Conservation (phyloP, 2,329 filamentous ascomycete genomes). For the Fusarium ramigenum region DNA sequence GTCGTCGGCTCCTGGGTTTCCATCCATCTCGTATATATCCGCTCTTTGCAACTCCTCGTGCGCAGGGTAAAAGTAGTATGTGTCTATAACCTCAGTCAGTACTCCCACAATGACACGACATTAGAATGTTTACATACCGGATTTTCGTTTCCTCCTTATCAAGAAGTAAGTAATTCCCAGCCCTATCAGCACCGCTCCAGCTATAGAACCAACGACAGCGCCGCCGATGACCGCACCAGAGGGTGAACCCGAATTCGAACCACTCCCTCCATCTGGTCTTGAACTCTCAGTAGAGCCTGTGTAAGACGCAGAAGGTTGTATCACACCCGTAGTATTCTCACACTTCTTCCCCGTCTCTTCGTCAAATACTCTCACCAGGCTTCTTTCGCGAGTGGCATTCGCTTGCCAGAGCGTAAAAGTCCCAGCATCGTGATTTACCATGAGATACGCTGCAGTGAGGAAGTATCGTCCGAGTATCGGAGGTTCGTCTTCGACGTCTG, state of each 20-base stretch:
- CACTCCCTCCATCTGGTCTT: not conserved
- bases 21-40: conserved; percentile 4
- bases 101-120: too few relatives aligned
- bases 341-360: conserved; percentile 6
- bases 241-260: not conserved
- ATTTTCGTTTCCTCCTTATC: not conserved
- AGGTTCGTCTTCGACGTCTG: conserved; percentile 23
- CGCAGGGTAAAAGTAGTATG: not conserved
- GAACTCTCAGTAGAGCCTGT: not conserved
- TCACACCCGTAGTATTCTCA: not conserved
- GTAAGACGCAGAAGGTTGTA: conserved; percentile 13
- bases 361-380: conserved; percentile 15
- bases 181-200: not conserved
- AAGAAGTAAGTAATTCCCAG: conserved; percentile 6
- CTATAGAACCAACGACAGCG: not conserved
- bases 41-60: conserved; percentile 1
- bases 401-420: conserved; percentile 50
- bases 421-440: conserved; percentile 47
- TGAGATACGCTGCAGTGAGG: conserved; percentile 48
- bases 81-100: not conserved
- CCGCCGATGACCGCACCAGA: conserved; percentile 14
- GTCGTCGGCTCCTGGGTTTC: not conserved
- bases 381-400: conserved; percentile 37
- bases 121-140: not conserved
- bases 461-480: conserved; percentile 48